phyloP scores from a whole-genome alignment of 1,139 yeast genomes.

The Kodamaea fungicola region DNA sequence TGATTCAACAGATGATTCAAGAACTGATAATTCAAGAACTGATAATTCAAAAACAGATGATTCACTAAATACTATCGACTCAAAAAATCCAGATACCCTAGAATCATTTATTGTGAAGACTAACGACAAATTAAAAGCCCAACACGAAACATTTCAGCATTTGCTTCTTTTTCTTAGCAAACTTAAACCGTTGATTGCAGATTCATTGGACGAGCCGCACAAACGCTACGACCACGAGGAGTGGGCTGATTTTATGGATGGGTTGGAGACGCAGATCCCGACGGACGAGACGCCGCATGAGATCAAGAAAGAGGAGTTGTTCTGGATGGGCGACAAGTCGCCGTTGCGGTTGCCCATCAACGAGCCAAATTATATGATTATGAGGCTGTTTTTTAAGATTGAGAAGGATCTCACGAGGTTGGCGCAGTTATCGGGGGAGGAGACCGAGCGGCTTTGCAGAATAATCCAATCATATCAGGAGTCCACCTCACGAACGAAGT shows the following conservation, averaged over 20 bases:
- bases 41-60: too few species aligned
- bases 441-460: slow-evolving; percentile 1
- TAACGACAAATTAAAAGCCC: slow-evolving; percentile 2
- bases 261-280: slow-evolving; percentile 10
- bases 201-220: slow-evolving; percentile 29
- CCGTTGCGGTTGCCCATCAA: slow-evolving; percentile 65
- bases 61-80: too few species aligned
- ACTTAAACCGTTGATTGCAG: slow-evolving; percentile 28
- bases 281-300: background rate
- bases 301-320: slow-evolving; percentile 6
- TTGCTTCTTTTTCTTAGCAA: slow-evolving; percentile 18
- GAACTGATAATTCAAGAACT: too few species aligned
- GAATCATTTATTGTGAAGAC: slow-evolving; percentile 6
- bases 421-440: slow-evolving; percentile 6
- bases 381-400: slow-evolving; percentile 32
- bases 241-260: slow-evolving; percentile 27
- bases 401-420: slow-evolving; percentile 9
- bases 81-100: background rate
- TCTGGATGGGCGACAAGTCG: slow-evolving; percentile 59
- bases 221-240: slow-evolving; percentile 30
- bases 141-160: slow-evolving; percentile 11
- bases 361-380: slow-evolving; percentile 62
- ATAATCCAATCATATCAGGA: too few species aligned
- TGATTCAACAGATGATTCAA: too few species aligned
- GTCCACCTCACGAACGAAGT: too few species aligned